Evolutionary conservation across 176 grass and related monocot species (phyloP).

Genomic region (Raddia distichophylla): DNA sequence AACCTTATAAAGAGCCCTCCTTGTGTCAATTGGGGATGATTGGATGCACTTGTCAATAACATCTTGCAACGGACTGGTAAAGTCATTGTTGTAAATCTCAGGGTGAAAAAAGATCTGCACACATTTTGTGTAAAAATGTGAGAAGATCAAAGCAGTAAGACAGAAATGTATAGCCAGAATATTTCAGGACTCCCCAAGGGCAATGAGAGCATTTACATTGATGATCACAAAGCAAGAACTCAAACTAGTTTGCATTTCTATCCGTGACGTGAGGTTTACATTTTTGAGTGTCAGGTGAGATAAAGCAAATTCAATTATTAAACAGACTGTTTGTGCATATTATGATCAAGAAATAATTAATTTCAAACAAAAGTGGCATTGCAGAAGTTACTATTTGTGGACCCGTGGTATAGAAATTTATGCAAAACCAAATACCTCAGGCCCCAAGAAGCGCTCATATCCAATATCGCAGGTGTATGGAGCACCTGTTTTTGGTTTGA

Average conservation of each 20-base stretch:
- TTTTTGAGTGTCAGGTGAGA: conserved; percentile 13
- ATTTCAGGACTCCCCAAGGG: neutral
- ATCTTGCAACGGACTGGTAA: conserved; percentile 73
- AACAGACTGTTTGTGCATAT: neutral
- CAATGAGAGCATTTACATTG: neutral
- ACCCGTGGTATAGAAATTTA: neutral
- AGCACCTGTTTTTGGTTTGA: conserved; percentile 85
- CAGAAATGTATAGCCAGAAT: neutral
- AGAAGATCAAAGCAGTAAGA: neutral
- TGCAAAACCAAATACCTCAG: conserved; percentile 66
- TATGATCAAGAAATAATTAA: neutral
- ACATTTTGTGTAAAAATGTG: conserved; percentile 2
- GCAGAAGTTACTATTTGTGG: conserved; percentile 10
- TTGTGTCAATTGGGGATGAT: conserved; percentile 95
- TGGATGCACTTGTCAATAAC: conserved; percentile 96
- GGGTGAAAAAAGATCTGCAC: conserved; percentile 95
- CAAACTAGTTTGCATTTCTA: conserved; percentile 18
- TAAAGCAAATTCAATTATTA: conserved; percentile 6
- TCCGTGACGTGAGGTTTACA: neutral
- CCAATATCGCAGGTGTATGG: conserved; percentile 85
- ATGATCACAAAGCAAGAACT: conserved; percentile 16
- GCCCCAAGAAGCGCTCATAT: conserved; percentile 97
- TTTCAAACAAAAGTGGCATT: neutral
- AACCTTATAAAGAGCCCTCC: conserved; percentile 96
- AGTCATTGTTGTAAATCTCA: conserved; percentile 88